These are phyloP conservation scores for Echria macrotheca DNA, from an alignment of 495 filamentous ascomycete species.

Conservation along the genomic window DNA sequence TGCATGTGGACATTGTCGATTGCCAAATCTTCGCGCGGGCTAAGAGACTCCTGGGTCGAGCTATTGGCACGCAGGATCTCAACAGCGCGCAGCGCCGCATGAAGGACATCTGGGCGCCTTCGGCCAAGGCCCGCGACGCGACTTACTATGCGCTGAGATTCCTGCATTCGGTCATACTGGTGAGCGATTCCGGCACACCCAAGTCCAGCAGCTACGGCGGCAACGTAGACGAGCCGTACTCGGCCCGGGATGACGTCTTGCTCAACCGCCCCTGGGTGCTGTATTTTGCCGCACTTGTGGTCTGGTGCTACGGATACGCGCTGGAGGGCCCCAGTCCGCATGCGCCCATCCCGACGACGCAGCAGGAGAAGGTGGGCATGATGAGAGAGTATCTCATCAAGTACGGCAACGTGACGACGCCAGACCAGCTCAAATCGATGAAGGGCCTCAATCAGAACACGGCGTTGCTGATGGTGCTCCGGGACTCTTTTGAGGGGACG, in stretches of 20 bases:
- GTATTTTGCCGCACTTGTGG: conserved; percentile 85
- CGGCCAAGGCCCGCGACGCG: conserved; percentile 85
- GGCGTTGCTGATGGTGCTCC: conserved; percentile 75
- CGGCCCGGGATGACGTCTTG: conserved; percentile 81
- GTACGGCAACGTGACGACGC: conserved; percentile 68
- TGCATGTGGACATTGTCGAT: conserved; percentile 96
- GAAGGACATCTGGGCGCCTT: conserved; percentile 86
- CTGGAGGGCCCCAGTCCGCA: conserved; percentile 68
- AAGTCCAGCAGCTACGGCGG: conserved; percentile 31
- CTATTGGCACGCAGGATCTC: conserved; percentile 77
- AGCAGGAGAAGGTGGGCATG: conserved; percentile 62
- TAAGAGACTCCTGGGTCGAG: conserved; percentile 74
- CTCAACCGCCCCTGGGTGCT: conserved; percentile 96
- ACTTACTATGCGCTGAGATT: conserved; percentile 92
- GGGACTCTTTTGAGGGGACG: conserved; percentile 72
- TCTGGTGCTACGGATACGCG: conserved; percentile 94
- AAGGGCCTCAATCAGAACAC: conserved; percentile 75
- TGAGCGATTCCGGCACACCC: conserved; percentile 35
- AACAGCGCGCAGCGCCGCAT: conserved; percentile 75
- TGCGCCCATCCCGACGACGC: conserved; percentile 44
- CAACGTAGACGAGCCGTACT: conserved; percentile 49
- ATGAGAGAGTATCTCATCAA: conserved; percentile 75
- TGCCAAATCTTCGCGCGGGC: conserved; percentile 94
- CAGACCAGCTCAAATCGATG: conserved; percentile 73
- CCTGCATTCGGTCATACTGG: conserved; percentile 69